These are phyloP conservation scores for Paramarasmius palmivorus DNA, from an alignment of 1,284 basidiomycete genomes.

Conservation along the genomic window DNA sequence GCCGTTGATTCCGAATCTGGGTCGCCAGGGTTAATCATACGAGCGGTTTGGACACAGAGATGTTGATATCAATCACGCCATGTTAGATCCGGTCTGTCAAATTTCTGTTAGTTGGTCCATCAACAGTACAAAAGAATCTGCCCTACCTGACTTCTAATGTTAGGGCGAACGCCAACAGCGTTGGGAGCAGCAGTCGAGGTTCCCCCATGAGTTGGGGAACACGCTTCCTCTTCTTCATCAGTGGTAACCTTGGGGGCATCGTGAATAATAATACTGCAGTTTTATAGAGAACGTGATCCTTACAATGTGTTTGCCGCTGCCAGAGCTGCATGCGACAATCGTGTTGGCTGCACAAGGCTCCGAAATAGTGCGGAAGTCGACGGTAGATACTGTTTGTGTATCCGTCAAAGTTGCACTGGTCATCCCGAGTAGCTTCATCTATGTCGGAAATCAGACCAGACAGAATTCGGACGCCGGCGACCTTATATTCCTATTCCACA, in stretches of 20 bases:
- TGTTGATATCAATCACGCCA: slow-evolving; percentile 99
- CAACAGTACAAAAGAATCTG: not conserved
- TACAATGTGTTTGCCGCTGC: slow-evolving; percentile 91
- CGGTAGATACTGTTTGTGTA: slow-evolving; percentile 97
- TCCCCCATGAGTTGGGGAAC: slow-evolving; percentile 87
- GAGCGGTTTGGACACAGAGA: slow-evolving; percentile 80
- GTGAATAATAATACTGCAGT: slow-evolving; percentile 19
- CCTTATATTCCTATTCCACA: slow-evolving; percentile 92
- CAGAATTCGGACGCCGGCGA: slow-evolving; percentile 94
- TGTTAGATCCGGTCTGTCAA: slow-evolving; percentile 80
- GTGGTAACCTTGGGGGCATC: slow-evolving; percentile 81
- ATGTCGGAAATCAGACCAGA: slow-evolving; percentile 96
- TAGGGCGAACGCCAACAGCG: slow-evolving; percentile 88
- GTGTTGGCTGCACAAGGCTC: slow-evolving; percentile 97
- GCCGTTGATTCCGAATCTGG: slow-evolving; percentile 93
- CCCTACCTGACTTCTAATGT: slow-evolving; percentile 81
- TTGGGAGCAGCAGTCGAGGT: slow-evolving; percentile 98
- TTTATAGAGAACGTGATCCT: slow-evolving; percentile 33
- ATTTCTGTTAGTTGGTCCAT: not conserved
- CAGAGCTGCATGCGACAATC: slow-evolving; percentile 95
- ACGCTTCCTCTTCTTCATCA: slow-evolving; percentile 86
- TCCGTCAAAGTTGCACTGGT: slow-evolving; percentile 99
- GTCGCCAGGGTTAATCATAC: slow-evolving; percentile 84
- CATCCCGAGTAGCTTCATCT: slow-evolving; percentile 92
- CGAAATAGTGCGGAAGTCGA: slow-evolving; percentile 96